Evolutionary conservation across 176 grass and related monocot species (phyloP).

Genomic region (Pharus latifolius): DNA sequence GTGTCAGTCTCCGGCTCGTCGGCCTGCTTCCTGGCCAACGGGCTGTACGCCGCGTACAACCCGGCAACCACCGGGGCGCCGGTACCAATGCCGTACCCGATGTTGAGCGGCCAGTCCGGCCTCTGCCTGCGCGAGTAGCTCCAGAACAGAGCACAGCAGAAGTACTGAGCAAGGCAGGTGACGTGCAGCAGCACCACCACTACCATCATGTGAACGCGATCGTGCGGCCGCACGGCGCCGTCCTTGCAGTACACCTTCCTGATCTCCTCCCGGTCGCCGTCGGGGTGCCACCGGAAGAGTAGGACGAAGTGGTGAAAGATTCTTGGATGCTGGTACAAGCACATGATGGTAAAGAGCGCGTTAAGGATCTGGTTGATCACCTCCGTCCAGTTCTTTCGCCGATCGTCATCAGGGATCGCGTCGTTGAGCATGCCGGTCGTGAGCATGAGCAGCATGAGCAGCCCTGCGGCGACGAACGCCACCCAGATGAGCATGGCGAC

Average conservation of each 20-base stretch:
- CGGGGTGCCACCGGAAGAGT: slow-evolving; percentile 51
- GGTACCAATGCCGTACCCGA: slow-evolving; percentile 62
- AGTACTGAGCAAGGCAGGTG: slow-evolving; percentile 73
- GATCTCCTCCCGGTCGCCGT: slow-evolving; percentile 36
- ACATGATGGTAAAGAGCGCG: slow-evolving; percentile 97
- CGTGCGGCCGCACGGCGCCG: slow-evolving; percentile 26
- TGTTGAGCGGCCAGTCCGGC: slow-evolving; percentile 55
- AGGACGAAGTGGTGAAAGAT: slow-evolving; percentile 78
- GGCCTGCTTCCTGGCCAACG: slow-evolving; percentile 36
- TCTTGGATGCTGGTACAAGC: slow-evolving; percentile 84
- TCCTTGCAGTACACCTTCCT: slow-evolving; percentile 65
- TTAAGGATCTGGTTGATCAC: slow-evolving; percentile 88
- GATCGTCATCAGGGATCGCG: slow-evolving; percentile 50
- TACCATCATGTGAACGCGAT: slow-evolving; percentile 45
- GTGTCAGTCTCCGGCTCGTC: background rate
- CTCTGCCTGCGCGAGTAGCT: slow-evolving; percentile 40
- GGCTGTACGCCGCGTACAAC: slow-evolving; percentile 48
- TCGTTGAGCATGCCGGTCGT: slow-evolving; percentile 58
- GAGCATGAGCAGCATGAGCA: slow-evolving; percentile 53
- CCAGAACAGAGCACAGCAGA: slow-evolving; percentile 83
- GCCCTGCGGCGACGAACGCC: slow-evolving; percentile 35
- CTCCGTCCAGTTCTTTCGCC: slow-evolving; percentile 71
- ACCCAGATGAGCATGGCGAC: slow-evolving; percentile 72
- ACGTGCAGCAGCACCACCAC: slow-evolving; percentile 61
- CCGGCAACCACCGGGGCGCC: slow-evolving; percentile 45